Conservation (phyloP, 1,139 yeast species). For the Pichia sp. region DNA sequence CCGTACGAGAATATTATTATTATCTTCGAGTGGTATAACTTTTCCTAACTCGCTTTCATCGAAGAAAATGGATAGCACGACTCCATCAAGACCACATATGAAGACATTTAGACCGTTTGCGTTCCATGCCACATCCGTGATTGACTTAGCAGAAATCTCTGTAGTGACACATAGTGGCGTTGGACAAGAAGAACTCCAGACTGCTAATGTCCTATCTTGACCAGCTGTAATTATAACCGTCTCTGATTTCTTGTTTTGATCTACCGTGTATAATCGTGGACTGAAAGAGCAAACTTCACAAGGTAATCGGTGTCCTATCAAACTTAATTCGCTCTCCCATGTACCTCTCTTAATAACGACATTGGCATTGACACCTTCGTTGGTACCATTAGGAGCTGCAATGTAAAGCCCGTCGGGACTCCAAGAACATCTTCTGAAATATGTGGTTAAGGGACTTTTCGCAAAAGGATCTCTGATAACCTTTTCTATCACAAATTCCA, state of each 20-base stretch:
- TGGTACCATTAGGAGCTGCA: conserved; percentile 95
- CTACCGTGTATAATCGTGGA: conserved; percentile 53
- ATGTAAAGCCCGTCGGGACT: conserved; percentile 97
- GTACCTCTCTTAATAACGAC: conserved; percentile 84
- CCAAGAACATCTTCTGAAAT: conserved; percentile 91
- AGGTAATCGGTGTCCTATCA: conserved; percentile 95
- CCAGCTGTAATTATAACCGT: conserved; percentile 74
- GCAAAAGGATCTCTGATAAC: conserved; percentile 77
- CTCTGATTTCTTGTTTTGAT: conserved; percentile 14
- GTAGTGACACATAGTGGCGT: conserved; percentile 60
- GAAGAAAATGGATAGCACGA: conserved; percentile 65
- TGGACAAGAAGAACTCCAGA: conserved; percentile 60
- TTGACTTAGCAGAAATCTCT: conserved; percentile 54
- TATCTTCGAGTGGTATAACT: conserved; percentile 57
- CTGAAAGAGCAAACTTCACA: conserved; percentile 91
- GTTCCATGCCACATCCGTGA: conserved; percentile 73
- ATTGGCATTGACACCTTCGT: conserved; percentile 91
- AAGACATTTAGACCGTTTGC: conserved; percentile 69
- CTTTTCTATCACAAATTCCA: conserved; percentile 81
- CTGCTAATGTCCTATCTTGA: conserved; percentile 63
- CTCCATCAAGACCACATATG: conserved; percentile 79
- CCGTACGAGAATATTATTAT: conserved; percentile 62
- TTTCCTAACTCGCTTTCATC: conserved; percentile 68
- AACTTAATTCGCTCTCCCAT: conserved; percentile 84
- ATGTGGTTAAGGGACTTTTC: conserved; percentile 87